These are phyloP conservation scores for Apiospora rasikravindrae DNA, from an alignment of 2,329 filamentous ascomycete species.

Conservation along the genomic window DNA sequence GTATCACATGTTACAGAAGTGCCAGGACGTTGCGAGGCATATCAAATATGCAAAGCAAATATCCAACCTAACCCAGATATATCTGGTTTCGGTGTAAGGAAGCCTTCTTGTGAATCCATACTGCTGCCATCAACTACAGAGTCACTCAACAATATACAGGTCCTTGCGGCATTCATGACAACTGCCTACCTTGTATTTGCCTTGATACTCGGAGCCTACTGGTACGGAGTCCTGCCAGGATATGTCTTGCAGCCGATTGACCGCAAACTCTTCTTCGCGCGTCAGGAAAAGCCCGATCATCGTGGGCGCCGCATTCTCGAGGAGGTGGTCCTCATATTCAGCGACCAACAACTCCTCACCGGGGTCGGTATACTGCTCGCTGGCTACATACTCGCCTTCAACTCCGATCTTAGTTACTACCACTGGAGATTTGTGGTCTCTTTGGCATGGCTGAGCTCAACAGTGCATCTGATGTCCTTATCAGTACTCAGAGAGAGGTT, in stretches of 20 bases:
- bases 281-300: neutral
- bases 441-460: neutral
- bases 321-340: neutral
- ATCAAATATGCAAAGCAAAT: neutral
- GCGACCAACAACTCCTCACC: neutral
- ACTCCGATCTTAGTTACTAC: neutral
- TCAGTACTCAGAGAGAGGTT: neutral
- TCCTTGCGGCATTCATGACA: neutral
- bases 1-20: neutral
- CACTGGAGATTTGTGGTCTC: neutral
- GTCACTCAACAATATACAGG: neutral
- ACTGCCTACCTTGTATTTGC: neutral
- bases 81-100: neutral
- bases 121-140: neutral
- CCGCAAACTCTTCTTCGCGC: neutral
- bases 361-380: neutral
- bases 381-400: neutral
- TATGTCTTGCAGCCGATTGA: neutral
- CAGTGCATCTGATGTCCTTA: neutral
- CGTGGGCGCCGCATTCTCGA: neutral
- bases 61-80: neutral
- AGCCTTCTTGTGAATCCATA: neutral
- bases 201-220: neutral
- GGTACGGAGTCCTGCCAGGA: neutral
- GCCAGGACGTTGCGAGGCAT: neutral